Percentiles rank a stretch among this genome's conserved stretches.
These are phyloP conservation scores for Cryptococcus neoformans DNA, from an alignment of 1,284 basidiomycete genomes.

Conservation along the genomic window DNA sequence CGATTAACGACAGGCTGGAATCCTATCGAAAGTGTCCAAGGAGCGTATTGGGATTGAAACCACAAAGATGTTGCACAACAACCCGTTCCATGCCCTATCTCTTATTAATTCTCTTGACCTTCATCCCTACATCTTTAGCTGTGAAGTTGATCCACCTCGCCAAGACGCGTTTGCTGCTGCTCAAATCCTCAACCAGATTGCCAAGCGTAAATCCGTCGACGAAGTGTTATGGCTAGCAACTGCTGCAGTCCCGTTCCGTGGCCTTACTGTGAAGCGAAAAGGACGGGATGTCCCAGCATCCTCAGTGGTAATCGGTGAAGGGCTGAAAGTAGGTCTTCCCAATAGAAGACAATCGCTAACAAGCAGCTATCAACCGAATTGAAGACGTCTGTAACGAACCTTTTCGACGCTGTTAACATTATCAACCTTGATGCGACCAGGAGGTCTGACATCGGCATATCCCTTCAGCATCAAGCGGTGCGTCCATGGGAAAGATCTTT, in stretches of 20 bases:
- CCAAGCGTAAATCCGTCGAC: conserved; percentile 38
- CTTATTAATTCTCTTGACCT: conserved; percentile 68
- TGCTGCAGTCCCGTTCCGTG: conserved; percentile 62
- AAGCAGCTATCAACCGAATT: conserved; percentile 66
- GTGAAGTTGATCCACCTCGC: conserved; percentile 52
- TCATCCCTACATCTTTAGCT: conserved; percentile 68
- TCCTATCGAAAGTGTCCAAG: conserved; percentile 75
- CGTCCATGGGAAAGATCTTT: conserved; percentile 63
- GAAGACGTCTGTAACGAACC: conserved; percentile 68
- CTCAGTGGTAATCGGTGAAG: conserved; percentile 72
- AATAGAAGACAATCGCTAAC: background rate
- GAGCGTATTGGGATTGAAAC: conserved; percentile 89
- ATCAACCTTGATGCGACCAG: conserved; percentile 55
- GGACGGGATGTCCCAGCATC: conserved; percentile 63
- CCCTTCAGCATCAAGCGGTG: conserved; percentile 27
- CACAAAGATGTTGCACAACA: conserved; percentile 79
- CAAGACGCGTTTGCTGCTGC: conserved; percentile 58
- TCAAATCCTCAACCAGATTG: conserved; percentile 59
- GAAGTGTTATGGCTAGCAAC: conserved; percentile 71
- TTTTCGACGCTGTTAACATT: conserved; percentile 61
- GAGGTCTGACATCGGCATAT: conserved; percentile 32
- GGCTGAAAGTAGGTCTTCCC: conserved; percentile 58
- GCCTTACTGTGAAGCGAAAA: conserved; percentile 60
- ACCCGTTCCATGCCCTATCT: conserved; percentile 69
- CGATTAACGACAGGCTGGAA: conserved; percentile 56